Base-by-base conservation (phyloP, 345 rosid genomes). In the Bretschneidera sinensis region DNA sequence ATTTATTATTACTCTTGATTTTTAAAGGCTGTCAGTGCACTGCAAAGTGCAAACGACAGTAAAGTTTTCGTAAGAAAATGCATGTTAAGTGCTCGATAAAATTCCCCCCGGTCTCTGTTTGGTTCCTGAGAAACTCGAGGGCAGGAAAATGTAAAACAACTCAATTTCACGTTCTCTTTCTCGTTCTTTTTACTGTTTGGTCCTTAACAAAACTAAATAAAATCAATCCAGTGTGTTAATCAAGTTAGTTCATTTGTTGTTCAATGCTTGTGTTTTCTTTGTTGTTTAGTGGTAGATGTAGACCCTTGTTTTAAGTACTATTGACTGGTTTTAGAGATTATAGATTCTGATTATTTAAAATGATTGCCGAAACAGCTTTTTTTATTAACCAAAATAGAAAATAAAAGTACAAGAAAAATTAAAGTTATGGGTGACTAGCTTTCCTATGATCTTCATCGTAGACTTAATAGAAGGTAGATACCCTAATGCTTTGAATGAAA, bases 61-160 rank as follows among this genome's bases (percentile, higher is more conserved):
- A n/a, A n/a, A n/a, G n/a, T n/a, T n/a, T 39, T 39, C 11, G 45
- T 39, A 7, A 1, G 4, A 31, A 11, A 13, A 39, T 28, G 68
- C 70, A 18, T 64, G 48, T 59, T 25, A 67, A 10, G 0, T 72
- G 83, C 23, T 75, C 62, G 78, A 75, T 61, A 25, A 57, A 72
- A 75, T 64, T 54, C 49, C 73, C 33, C 66, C 70, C 19, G 52
- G 39, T 24, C 17, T 57, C 15, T 22, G 16, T 28, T 53, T 50
- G 28, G 25, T 55, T 45, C 24, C 20, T 10, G 20, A 4, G 5
- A 50, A 6, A 17, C 9, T 50, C 54, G n/a, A n/a, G n/a, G n/a
- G n/a, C 19, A 4, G 16, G 9, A 6, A 1, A 15, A 21, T 18
- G 21, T 50, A 2, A 50, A 50, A 50, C 2, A 18, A 50, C 9